These are phyloP conservation scores for Xerocomus potaroensis DNA, from an alignment of 768 basidiomycete genomes.

Conservation along the genomic window DNA sequence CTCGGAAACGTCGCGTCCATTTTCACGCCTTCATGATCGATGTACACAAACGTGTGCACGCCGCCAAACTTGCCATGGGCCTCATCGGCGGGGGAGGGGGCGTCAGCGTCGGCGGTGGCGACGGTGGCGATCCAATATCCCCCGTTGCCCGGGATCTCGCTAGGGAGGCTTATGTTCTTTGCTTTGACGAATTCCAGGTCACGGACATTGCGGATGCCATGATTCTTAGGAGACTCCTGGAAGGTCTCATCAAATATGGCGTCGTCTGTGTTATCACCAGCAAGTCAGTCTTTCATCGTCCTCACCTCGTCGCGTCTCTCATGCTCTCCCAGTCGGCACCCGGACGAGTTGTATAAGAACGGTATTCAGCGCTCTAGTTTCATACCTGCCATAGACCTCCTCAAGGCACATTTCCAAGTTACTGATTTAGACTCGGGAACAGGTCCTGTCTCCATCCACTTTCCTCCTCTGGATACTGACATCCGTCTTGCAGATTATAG, in stretches of 20 bases:
- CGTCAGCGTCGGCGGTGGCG: conserved; percentile 23
- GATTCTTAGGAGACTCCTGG: conserved; percentile 89
- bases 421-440: conserved; percentile 95
- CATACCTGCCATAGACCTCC: conserved; percentile 88
- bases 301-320: background rate
- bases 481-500: conserved; percentile 72
- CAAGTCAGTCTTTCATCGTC: conserved; percentile 56
- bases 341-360: conserved; percentile 96
- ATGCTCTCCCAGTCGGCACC: conserved; percentile 69
- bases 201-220: conserved; percentile 98
- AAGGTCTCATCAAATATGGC: conserved; percentile 80
- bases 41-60: conserved; percentile 89
- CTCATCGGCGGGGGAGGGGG: conserved; percentile 38
- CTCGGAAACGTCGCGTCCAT: conserved; percentile 83
- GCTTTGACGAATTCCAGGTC: conserved; percentile 99
- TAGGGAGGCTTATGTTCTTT: conserved; percentile 76
- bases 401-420: conserved; percentile 83
- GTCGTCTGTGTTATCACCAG: conserved; percentile 96
- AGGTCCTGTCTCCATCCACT: conserved; percentile 40
- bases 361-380: conserved; percentile 96
- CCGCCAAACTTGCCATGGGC: conserved; percentile 70
- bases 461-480: background rate
- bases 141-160: conserved; percentile 88
- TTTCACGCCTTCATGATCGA: conserved; percentile 99
- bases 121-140: conserved; percentile 70